Base-by-base conservation (phyloP, 306 rosid genomes). In the Gastrolobium villosum region DNA sequence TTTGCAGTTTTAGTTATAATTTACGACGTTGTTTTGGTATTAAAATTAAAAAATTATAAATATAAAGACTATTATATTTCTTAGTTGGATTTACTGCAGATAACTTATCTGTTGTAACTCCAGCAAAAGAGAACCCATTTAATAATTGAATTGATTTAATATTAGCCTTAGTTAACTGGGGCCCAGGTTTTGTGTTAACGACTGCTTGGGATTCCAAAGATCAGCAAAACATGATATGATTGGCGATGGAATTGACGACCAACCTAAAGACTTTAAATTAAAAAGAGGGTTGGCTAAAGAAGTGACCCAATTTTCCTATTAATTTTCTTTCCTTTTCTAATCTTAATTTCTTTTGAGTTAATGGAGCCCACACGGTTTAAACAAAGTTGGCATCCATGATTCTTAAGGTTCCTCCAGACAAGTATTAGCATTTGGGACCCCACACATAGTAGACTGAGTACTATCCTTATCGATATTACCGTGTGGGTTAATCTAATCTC, bases 341-440 rank as follows among this genome's bases (percentile, higher is more conserved):
- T 77, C 57, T 79, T 55, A 65, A 14, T 84, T 78, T 82, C 55
- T 36, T 81, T 81, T 78, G 66, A 35, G 76, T 43, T 41, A 52
- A 70, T 78, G 95, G 98, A 84, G 81, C 92, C 95, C 91, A 93
- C 97, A 5, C 98, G 98, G 87, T 89, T 88, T 88, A 56, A 84
- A 69, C 83, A 85, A 89, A 91, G 98, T 86, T 91, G 94, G 82
- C 87, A 87, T 83, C 94, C 87, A 89, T 86, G 74, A 86, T 85
- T 85, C 83, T 85, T 65, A 53, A 79, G 87, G 81, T 82, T 86
- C 72, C 86, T 20, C 46, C 89, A 87, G 90, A 89, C 97, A 88
- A 79, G 83, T 82, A 88, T 74, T 91, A 85, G 89, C 89, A 89
- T 88, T 89, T 88, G 49, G 36, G 89, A 74, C 83, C 91, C 94